Percentiles rank a stretch among this genome's conserved stretches.
Evolutionary conservation across 139 green algal genomes (phyloP).

Genomic region (Eudorina sp.): DNA sequence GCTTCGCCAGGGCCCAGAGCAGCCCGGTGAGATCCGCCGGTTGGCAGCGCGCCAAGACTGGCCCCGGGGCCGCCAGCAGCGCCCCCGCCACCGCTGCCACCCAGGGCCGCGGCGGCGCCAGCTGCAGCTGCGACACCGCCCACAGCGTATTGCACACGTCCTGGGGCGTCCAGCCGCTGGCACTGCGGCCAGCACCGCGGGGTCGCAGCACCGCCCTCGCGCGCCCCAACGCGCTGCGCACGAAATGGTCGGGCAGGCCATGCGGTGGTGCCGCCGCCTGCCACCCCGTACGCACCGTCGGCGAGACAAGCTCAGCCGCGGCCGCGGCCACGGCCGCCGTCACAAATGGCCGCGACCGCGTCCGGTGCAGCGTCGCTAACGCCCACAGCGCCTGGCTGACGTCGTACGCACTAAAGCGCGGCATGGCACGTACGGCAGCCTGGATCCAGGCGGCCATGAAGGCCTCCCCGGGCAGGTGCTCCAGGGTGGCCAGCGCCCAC

Average conservation of each 20-base stretch:
- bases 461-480: slow-evolving; percentile 1
- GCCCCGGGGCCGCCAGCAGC: neutral
- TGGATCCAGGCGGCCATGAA: slow-evolving; percentile 50
- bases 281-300: neutral
- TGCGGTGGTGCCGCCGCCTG: neutral
- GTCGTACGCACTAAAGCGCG: slow-evolving; percentile 8
- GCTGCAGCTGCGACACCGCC: slow-evolving; percentile 3
- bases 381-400: slow-evolving; percentile 42
- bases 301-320: neutral
- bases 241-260: neutral
- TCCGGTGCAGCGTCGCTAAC: neutral
- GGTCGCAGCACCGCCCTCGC: neutral
- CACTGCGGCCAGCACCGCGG: neutral
- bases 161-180: neutral
- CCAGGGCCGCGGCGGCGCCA: neutral
- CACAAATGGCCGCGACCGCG: neutral
- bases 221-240: neutral
- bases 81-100: neutral
- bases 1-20: slow-evolving; percentile 10
- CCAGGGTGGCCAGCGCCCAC: slow-evolving; percentile 46
- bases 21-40: neutral
- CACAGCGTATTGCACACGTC: slow-evolving; percentile 36
- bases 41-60: neutral
- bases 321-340: neutral
- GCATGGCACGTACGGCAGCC: neutral